These are phyloP conservation scores for Candida sithepensis DNA, from an alignment of 805 yeast species.

Conservation along the genomic window DNA sequence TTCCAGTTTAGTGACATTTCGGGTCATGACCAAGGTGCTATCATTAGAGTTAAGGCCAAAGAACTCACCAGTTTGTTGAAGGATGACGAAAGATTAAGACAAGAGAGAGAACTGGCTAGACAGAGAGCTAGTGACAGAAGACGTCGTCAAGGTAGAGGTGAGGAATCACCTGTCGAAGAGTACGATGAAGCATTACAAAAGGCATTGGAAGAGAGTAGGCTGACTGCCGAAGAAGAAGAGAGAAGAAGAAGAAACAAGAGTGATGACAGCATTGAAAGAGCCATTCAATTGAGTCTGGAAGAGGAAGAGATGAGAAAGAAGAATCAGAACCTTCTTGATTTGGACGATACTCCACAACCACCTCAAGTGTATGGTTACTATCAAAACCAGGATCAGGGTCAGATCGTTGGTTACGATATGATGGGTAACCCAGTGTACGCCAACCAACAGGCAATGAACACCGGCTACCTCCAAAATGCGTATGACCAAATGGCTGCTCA, in stretches of 20 bases:
- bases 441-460: conserved; percentile 45
- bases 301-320: conserved; percentile 64
- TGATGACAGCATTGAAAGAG: conserved; percentile 64
- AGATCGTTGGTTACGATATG: conserved; percentile 47
- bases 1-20: conserved; percentile 77
- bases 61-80: conserved; percentile 75
- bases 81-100: conserved; percentile 76
- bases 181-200: conserved; percentile 73
- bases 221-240: conserved; percentile 83
- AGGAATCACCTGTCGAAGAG: conserved; percentile 34
- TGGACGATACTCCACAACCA: conserved; percentile 39
- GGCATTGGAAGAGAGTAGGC: conserved; percentile 76
- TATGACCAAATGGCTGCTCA: conserved; percentile 28
- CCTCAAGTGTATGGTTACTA: conserved; percentile 29
- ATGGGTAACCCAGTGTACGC: conserved; percentile 64
- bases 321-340: conserved; percentile 50
- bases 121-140: conserved; percentile 28
- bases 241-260: conserved; percentile 48
- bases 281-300: conserved; percentile 68
- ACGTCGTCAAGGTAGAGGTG: conserved; percentile 29
- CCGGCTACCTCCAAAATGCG: conserved; percentile 51
- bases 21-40: conserved; percentile 83
- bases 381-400: conserved; percentile 23
- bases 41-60: conserved; percentile 84
- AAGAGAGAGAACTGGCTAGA: conserved; percentile 53